Evolutionary conservation across 345 rosid genomes (phyloP).

Genomic region (Citrus medica): DNA sequence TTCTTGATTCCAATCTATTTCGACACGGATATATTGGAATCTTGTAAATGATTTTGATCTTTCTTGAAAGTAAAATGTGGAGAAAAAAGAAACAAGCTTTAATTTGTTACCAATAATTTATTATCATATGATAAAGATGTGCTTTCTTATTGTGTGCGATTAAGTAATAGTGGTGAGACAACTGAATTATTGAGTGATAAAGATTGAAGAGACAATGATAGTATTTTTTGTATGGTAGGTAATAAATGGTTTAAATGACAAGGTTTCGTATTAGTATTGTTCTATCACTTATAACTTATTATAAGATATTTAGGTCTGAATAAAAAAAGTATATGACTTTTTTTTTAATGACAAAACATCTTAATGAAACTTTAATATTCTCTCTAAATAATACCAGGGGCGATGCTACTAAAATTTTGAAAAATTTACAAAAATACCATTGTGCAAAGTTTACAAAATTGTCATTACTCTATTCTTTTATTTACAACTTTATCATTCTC

Average conservation of each 20-base stretch:
- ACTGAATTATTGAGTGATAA: background rate
- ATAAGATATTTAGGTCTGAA: too few relatives aligned
- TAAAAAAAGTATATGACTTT: too few relatives aligned
- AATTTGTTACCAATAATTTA: background rate
- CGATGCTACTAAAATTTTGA: too few relatives aligned
- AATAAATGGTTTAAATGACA: background rate
- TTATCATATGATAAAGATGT: background rate
- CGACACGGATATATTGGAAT: constrained; percentile 7
- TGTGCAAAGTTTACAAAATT: too few relatives aligned
- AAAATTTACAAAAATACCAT: too few relatives aligned
- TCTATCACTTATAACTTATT: too few relatives aligned
- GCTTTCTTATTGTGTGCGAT: background rate
- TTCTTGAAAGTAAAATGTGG: background rate
- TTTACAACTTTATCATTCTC: too few relatives aligned
- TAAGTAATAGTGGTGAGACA: background rate
- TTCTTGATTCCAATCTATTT: constrained; percentile 4
- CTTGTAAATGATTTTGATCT: background rate
- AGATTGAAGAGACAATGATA: background rate
- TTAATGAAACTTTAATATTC: too few relatives aligned
- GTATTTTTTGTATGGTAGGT: background rate
- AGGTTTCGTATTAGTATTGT: too few relatives aligned
- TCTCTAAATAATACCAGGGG: too few relatives aligned
- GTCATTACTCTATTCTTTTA: too few relatives aligned
- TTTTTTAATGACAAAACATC: too few relatives aligned
- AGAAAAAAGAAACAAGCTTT: background rate